A percentile compares a stretch with the other conserved stretches of the same genome.
Conservation (phyloP, 2,329 filamentous ascomycete species). For the Pestalotiopsis sp. region DNA sequence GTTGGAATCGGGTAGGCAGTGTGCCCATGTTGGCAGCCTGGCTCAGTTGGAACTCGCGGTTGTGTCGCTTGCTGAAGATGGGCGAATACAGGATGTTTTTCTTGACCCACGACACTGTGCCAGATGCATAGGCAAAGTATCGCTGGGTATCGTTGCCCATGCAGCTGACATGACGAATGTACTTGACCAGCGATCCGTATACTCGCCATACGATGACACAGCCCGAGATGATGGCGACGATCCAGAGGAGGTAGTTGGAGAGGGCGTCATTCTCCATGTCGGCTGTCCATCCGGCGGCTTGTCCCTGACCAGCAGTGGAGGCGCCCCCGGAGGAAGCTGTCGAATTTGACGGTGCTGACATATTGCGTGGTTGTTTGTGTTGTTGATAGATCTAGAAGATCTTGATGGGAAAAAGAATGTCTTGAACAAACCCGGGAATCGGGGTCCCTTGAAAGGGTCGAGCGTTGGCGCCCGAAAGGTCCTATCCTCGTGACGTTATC, state of each 20-base stretch:
- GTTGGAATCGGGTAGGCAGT: conserved; percentile 76
- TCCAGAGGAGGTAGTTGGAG: conserved; percentile 60
- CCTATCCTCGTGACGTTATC: background rate
- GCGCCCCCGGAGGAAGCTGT: background rate
- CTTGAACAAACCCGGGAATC: background rate
- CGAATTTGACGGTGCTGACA: background rate
- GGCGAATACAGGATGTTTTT: conserved; percentile 70
- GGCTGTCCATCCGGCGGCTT: conserved; percentile 33
- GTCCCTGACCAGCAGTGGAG: conserved; percentile 16
- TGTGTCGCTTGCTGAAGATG: conserved; percentile 73
- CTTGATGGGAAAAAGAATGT: background rate
- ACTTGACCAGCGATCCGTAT: conserved; percentile 58
- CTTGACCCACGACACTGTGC: conserved; percentile 61
- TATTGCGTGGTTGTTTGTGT: background rate
- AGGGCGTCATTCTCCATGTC: conserved; percentile 53
- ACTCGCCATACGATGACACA: conserved; percentile 69
- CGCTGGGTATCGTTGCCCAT: conserved; percentile 77
- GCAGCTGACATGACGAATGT: conserved; percentile 72
- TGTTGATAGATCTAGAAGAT: background rate
- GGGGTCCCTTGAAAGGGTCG: background rate
- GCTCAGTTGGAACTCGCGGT: conserved; percentile 69
- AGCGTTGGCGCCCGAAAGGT: background rate
- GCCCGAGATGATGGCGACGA: conserved; percentile 63
- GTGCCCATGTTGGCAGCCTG: conserved; percentile 72
- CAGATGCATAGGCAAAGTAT: conserved; percentile 68